Evolutionary conservation across 1,139 yeast species (phyloP), one percentile per base, ranked within the genome.

Genomic region (Magnusiomyces suaveolens): DNA sequence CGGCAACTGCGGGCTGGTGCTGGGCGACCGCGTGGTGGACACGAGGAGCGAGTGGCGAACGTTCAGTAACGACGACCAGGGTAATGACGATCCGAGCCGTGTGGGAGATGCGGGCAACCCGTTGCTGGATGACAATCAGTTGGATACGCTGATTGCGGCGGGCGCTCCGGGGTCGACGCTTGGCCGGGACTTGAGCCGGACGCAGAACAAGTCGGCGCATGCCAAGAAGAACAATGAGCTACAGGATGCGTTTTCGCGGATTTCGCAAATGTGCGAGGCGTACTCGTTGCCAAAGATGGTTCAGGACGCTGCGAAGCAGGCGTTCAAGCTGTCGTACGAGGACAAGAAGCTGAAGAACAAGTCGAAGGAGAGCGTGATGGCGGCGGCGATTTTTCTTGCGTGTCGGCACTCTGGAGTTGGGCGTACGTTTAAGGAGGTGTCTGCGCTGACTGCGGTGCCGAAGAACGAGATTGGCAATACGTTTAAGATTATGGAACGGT

Each of bases 91-190:
- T 69, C 98, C 98, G 2, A 84, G 95, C 63, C 97, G 98, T 86
- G 98, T 92, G 60, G 98, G 98, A 69, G 97, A 90, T 66, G 97
- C 97, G 2, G 85, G 94, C n/a, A 90, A 90, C 67, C 97, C 97
- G 16, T 73, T 90, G 58, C 75, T 94, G 63, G 97, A 90, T 65
- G 87, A 95, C 26, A 94, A 87, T 64, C 95, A 89, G 69, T 81
- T 92, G 57, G 89, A 95, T 23, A 92, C 98, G 3, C 83, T 90
- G 76, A 94, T 92, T 59, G 87, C 97, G 24, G 82, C 84, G 58
- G 88, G 84, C 33, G 88, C 87, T 60, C 75, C 74, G 2, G 77
- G 77, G 1, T 77, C 82, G 32, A 80, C 82, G 59, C 79, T 81
- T 6, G 96, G 96, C 10, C 77, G 96, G 61, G 97, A 90, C 63